A percentile compares a stretch with the other conserved stretches of the same genome.
Evolutionary conservation across 805 yeast genomes (phyloP).

Genomic region (Candida nitratophila): DNA sequence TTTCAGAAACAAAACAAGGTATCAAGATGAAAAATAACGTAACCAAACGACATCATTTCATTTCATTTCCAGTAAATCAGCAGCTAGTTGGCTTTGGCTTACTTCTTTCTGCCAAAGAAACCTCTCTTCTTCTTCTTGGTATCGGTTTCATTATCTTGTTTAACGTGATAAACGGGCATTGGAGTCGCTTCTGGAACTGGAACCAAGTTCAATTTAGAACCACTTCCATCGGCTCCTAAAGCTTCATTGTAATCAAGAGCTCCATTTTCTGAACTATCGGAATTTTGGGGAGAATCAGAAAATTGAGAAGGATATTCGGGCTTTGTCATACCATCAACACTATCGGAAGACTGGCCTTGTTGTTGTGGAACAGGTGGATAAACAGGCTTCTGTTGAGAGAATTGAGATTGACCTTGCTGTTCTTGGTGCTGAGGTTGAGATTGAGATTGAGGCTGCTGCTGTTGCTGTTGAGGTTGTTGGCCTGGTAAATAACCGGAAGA

Average conservation of each 20-base stretch:
- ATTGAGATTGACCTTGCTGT: background rate
- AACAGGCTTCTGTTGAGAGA: background rate
- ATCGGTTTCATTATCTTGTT: conserved; percentile 23
- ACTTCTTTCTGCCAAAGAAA: conserved; percentile 67
- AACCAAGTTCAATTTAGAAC: conserved; percentile 1
- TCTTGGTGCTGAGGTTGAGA: too few species aligned
- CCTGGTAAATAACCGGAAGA: conserved; percentile 1
- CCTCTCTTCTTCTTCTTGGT: conserved; percentile 55
- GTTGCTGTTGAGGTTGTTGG: conserved; percentile 2
- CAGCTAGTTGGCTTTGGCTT: too few species aligned
- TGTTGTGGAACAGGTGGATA: background rate
- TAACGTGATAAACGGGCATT: conserved; percentile 50
- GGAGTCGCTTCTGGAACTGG: conserved; percentile 26
- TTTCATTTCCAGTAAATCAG: too few species aligned
- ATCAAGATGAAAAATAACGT: too few species aligned
- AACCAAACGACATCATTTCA: too few species aligned
- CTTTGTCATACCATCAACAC: background rate
- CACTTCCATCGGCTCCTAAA: background rate
- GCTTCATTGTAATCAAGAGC: conserved; percentile 3
- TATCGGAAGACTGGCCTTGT: background rate
- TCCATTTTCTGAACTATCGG: conserved; percentile 1
- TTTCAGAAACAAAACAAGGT: too few species aligned
- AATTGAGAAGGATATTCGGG: background rate
- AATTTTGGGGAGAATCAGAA: background rate
- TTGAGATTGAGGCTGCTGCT: background rate